These are phyloP conservation scores for Geotrichum citri-aurantii DNA, from an alignment of 1,139 yeast genomes.

Conservation along the genomic window DNA sequence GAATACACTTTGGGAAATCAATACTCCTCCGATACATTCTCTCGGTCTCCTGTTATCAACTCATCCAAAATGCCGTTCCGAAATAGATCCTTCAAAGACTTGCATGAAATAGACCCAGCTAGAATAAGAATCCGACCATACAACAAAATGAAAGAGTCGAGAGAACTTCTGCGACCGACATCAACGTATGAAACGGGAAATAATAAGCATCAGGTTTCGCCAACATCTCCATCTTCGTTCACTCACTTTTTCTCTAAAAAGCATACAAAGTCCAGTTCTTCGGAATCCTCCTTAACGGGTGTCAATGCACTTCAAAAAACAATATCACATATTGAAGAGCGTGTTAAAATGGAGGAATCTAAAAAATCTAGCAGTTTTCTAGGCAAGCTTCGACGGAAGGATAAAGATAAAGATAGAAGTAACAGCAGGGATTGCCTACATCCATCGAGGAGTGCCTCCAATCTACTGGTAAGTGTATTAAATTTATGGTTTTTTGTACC, in stretches of 20 bases:
- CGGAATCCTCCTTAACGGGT: slow-evolving; percentile 41
- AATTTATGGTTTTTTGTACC: too few relatives aligned
- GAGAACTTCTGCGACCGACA: slow-evolving; percentile 10
- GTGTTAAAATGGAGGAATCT: slow-evolving; percentile 9
- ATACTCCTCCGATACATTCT: slow-evolving; percentile 5
- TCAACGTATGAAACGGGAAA: slow-evolving; percentile 6
- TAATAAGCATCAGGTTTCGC: slow-evolving; percentile 25
- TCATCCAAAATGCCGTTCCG: slow-evolving; percentile 7
- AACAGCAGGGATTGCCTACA: slow-evolving; percentile 8
- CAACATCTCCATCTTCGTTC: slow-evolving; percentile 41
- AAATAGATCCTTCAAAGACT: slow-evolving; percentile 15
- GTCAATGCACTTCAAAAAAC: slow-evolving; percentile 8
- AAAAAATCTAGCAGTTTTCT: slow-evolving; percentile 16
- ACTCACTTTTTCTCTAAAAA: slow-evolving; percentile 52
- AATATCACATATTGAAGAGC: slow-evolving; percentile 7
- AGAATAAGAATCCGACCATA: slow-evolving; percentile 6
- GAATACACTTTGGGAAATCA: slow-evolving; percentile 6
- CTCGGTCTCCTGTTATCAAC: slow-evolving; percentile 8
- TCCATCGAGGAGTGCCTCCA: slow-evolving; percentile 16
- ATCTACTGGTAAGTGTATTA: slow-evolving; percentile 15
- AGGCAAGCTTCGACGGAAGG: slow-evolving; percentile 17
- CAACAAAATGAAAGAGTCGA: slow-evolving; percentile 5
- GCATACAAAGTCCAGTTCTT: slow-evolving; percentile 53
- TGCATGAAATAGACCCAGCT: slow-evolving; percentile 9
- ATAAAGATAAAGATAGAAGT: slow-evolving; percentile 12